Conservation (phyloP, 78 protist species). For the Dictyostelium discoideum region DNA sequence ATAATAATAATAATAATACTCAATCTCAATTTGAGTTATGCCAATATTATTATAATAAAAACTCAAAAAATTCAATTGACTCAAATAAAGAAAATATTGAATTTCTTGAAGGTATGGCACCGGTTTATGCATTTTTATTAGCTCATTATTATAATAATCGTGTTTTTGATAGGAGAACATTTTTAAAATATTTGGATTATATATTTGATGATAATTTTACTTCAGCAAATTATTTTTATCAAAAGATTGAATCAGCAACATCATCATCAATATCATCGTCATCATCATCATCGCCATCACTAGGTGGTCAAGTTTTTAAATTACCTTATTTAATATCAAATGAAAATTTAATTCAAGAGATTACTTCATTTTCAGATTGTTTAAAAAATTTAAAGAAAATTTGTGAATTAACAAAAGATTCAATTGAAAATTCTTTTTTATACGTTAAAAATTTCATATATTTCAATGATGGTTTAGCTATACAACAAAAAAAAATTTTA, state of each 20-base stretch:
- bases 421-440: not conserved
- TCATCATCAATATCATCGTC: not conserved
- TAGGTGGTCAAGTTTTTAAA: not conserved
- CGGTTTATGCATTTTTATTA: not conserved
- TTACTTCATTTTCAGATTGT: not conserved
- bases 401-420: not conserved
- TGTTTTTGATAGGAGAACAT: not conserved
- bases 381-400: not conserved
- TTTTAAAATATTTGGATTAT: not conserved
- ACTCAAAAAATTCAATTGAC: not conserved
- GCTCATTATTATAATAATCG: not conserved
- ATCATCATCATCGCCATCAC: not conserved
- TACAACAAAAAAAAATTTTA: not conserved
- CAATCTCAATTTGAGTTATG: not conserved
- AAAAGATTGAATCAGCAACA: not conserved
- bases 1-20: too few relatives aligned
- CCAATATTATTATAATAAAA: too few relatives aligned
- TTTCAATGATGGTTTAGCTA: not conserved
- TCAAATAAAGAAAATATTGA: not conserved
- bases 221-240: not conserved
- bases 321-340: not conserved
- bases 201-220: not conserved
- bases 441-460: not conserved
- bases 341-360: not conserved
- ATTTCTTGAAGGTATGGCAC: not conserved